A percentile compares a stretch with the other conserved stretches of the same genome.
Conservation (phyloP, 129 eudicot species). For the Arctium lappa region DNA sequence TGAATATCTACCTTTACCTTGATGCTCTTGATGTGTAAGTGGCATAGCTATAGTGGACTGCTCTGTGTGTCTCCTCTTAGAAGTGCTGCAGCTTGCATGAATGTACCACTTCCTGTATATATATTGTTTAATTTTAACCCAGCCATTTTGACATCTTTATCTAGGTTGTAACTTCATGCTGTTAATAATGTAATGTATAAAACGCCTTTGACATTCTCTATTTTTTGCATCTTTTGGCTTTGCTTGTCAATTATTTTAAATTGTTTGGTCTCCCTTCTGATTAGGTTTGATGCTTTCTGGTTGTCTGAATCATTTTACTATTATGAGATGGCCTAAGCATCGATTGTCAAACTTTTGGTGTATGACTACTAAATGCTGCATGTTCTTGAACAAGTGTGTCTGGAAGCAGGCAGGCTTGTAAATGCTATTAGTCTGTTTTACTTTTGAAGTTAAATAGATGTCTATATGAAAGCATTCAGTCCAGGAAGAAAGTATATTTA, state of each 20-base stretch:
- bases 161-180: background rate
- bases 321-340: constrained; percentile 12
- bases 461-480: background rate
- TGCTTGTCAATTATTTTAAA: constrained; percentile 4
- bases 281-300: constrained; percentile 11
- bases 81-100: constrained; percentile 3
- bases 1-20: background rate
- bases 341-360: constrained; percentile 10
- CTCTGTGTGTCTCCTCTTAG: background rate
- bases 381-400: constrained; percentile 11
- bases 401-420: constrained; percentile 24
- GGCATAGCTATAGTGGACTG: background rate
- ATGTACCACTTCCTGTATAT: constrained; percentile 13
- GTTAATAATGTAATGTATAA: constrained; percentile 1
- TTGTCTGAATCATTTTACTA: constrained; percentile 3
- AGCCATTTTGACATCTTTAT: constrained; percentile 2
- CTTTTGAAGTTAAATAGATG: background rate
- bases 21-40: background rate
- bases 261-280: constrained; percentile 6
- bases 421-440: background rate
- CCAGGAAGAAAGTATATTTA: background rate
- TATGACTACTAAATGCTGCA: background rate
- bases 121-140: background rate
- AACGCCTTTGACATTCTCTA: background rate
- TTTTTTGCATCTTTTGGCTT: constrained; percentile 13